Conservation (phyloP, 2,329 filamentous ascomycete species). For the Aureobasidium sp. region DNA sequence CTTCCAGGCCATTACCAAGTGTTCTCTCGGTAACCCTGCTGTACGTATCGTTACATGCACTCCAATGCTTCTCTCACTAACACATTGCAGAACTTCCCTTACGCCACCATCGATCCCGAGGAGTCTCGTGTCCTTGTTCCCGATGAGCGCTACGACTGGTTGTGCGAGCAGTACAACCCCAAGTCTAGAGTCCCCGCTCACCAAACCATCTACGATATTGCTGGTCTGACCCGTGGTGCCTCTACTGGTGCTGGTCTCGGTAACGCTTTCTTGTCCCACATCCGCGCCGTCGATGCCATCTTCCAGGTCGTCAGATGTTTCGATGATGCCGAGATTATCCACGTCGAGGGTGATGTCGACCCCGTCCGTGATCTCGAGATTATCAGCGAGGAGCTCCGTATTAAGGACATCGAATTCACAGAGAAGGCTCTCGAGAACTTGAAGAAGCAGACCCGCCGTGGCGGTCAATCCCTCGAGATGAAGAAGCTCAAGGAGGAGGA, state of each 20-base stretch:
- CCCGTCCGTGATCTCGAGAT: conserved; percentile 90
- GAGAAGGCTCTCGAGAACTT: conserved; percentile 90
- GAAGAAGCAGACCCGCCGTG: conserved; percentile 89
- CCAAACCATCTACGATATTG: conserved; percentile 97
- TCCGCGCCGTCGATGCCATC: conserved; percentile 57
- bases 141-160: conserved; percentile 92
- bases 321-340: conserved; percentile 98
- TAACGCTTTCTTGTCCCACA: conserved; percentile 97
- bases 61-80: not conserved
- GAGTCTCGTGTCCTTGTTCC: conserved; percentile 96
- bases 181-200: conserved; percentile 97
- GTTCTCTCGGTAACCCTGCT: conserved; percentile 91
- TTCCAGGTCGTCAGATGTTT: conserved; percentile 42
- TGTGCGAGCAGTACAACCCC: conserved; percentile 92
- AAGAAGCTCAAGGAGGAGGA: conserved; percentile 96
- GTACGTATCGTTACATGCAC: conserved; percentile 42
- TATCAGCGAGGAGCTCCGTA: conserved; percentile 89
- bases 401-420: conserved; percentile 98
- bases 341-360: conserved; percentile 98
- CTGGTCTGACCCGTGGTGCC: conserved; percentile 87
- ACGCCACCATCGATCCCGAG: conserved; percentile 97
- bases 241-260: conserved; percentile 96
- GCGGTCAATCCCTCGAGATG: conserved; percentile 92
- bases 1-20: conserved; percentile 99
- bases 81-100: conserved; percentile 74